Evolutionary conservation across 2,329 filamentous ascomycete genomes (phyloP), one percentile per base, ranked within the genome.

Genomic region (Neonectria neomacrospora): DNA sequence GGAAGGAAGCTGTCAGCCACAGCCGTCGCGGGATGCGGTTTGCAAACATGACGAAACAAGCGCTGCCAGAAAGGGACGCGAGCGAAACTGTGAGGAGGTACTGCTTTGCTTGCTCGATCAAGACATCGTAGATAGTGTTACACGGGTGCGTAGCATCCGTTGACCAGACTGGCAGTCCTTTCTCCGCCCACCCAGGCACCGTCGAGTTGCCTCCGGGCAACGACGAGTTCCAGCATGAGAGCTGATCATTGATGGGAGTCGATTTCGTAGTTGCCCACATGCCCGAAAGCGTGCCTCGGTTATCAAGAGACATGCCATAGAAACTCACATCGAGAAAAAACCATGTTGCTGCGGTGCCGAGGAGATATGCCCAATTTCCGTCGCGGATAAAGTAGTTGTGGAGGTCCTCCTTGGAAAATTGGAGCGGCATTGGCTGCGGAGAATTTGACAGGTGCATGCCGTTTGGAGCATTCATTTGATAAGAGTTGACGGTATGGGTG

Each of bases 321-420:
- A 86, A 86, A 1, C 81, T 82, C 57, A 86, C 78, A 52, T 87
- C 85, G n/a, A 87, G 75, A 1, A 86, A 76, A 16, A 85, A 79
- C 85, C 85, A 87, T 48, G 81, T 78, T 34, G 81, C 71, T 0
- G 82, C 80, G 2, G 84, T 84, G 30, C 75, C 76, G 11, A 78
- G 63, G 9, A 81, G 68, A 56, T 79, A 78, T 30, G 71, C 67
- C 78, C 74, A 76, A 71, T 77, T 75, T 20, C 76, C 69, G 61
- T 78, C 77, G 30, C 73, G 73, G 77, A 86, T 80, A 58, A 86
- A 84, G 73, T 82, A 86, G 66, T 81, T 81, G 67, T 80, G 75
- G n/a, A 86, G 69, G 59, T 86, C 82, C 44, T 80, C 72, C 34
- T 72, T 75, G 2, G 82, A 83, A 66, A 85, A 86, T 64, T 85